A percentile compares a stretch with the other conserved stretches of the same genome.
Conservation (phyloP, 2,329 filamentous ascomycete species). For the Plenodomus biglobosus region DNA sequence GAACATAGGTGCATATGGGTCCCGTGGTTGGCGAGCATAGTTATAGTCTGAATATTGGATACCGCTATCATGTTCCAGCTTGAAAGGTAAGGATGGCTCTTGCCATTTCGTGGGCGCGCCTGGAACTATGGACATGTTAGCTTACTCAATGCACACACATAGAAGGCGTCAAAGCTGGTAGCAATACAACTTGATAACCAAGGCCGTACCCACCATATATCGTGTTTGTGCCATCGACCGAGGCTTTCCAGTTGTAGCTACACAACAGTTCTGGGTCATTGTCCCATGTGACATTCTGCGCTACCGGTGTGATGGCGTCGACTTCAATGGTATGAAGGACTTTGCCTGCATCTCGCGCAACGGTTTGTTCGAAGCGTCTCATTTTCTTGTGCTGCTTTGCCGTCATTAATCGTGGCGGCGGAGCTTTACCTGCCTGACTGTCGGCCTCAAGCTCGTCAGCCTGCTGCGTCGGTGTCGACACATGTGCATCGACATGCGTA, state of each 20-base stretch:
- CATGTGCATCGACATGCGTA: neutral
- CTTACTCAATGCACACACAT: neutral
- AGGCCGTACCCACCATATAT: slow-evolving; percentile 20
- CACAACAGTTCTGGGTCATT: slow-evolving; percentile 30
- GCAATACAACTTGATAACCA: neutral
- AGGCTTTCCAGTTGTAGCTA: slow-evolving; percentile 34
- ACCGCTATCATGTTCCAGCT: slow-evolving; percentile 22
- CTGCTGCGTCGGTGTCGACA: too few relatives aligned
- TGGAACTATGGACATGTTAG: slow-evolving; percentile 20
- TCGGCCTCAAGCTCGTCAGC: too few relatives aligned
- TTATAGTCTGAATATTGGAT: slow-evolving; percentile 31
- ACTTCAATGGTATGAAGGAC: slow-evolving; percentile 17
- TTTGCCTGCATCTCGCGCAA: slow-evolving; percentile 20
- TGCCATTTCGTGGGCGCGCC: slow-evolving; percentile 31
- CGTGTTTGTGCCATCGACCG: slow-evolving; percentile 23
- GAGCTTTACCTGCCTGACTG: neutral
- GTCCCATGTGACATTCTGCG: slow-evolving; percentile 24
- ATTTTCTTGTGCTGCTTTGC: slow-evolving; percentile 20
- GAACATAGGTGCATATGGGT: slow-evolving; percentile 33
- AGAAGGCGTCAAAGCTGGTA: too few relatives aligned
- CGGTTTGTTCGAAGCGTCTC: slow-evolving; percentile 10
- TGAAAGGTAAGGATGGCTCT: slow-evolving; percentile 18
- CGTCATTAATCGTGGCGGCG: slow-evolving; percentile 8
- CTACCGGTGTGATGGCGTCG: slow-evolving; percentile 12
- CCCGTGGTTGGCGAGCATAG: slow-evolving; percentile 26